Base-by-base conservation (phyloP, 208 protist species). In the Trichomonas gallinae region DNA sequence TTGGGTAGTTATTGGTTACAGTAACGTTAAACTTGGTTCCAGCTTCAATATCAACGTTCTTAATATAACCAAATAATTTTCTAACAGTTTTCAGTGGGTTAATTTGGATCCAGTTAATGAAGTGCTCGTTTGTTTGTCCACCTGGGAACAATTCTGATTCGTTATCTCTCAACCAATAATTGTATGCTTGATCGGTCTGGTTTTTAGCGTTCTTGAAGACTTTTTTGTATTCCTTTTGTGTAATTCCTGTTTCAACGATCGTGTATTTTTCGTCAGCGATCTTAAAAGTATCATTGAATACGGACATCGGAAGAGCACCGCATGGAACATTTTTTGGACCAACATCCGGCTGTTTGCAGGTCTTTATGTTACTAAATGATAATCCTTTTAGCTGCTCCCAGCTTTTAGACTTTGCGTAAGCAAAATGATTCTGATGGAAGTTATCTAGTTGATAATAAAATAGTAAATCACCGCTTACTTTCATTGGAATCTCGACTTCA, bases 361-460 rank as follows among this genome's bases (percentile, higher is more conserved):
- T 48, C n/a, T 0, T n/a, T 48, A 21, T 0, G 6, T 45, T 48
- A 0, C n/a, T 48, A 48, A 38, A 89, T 17, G 8, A 38, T 42
- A 42, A 42, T 6, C 96, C 83, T 6, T n/a, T 36, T 31, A 96
- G n/a, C 36, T 96, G 96, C 8, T 48, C 34, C 58, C 96, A 91
- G 9, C 40, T 87, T 45, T 96, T 87, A 0, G 89, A 97, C 23
- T 81, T 26, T 6, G 89, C 96, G 97, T 99, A 99, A 34, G 98
- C 97, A 15, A 99, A 97, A 97, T 99, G 99, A 97, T 99, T 99
- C 97, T 99, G 99, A 97, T 99, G 99, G 97, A 99, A 99, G 96
- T 99, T 99, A 0, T 98, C 98, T 15, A 99, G 97, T 63, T 98
- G 98, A 97, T 99, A 99, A 97, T 99, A 99, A 49, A 99, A 96